Base-by-base conservation (phyloP, 192 early-diverging fungal genomes). In the Tieghemiomyces parasiticus region DNA sequence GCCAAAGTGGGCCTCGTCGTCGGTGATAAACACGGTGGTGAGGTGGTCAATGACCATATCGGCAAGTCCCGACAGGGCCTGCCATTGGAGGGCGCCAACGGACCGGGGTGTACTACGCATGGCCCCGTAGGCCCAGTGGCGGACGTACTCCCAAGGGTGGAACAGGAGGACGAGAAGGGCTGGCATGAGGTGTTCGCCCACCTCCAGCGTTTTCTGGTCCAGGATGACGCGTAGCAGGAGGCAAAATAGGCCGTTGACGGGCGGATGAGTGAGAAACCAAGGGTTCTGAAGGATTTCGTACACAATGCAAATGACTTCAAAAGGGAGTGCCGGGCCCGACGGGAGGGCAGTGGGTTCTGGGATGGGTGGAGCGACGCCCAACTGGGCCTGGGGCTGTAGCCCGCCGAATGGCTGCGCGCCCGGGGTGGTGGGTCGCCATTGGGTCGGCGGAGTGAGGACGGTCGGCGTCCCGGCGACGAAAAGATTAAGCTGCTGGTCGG, bases 261-360 rank as follows among this genome's bases (percentile, higher is more conserved):
- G 9, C 2, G 54, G 16, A 20, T 56, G 54, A 34, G 16, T 30
- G 2, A 56, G 29, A 19, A 4, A 56, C 3, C 16, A 16, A 1
- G 54, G 54, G 2, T 29, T 56, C 14, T 30, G 31, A 26, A 56
- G 19, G 13, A 56, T 31, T 34, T 56, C 54, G 34, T 34, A 56
- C 13, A 56, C 16, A 34, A 56, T n/a, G 24, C 30, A n/a, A 20
- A 56, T 26, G 30, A 24, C 2, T 34, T 56, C 31, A 30, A 35
- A 28, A 22, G 50, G 14, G 14, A 22, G 14, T 26, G 4, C 14
- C 8, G 50, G 14, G 26, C 16, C 22, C 50, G 38, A 25, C 26
- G 24, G 50, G 50, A 8, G 50, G 24, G 24, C 24, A 28, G 19
- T 16, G 31, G 28, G 20, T 20, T 33, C 4, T 13, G 54, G 16